These are phyloP conservation scores for Dioscorea zingiberensis DNA, from an alignment of 106 monocot species.

Conservation along the genomic window DNA sequence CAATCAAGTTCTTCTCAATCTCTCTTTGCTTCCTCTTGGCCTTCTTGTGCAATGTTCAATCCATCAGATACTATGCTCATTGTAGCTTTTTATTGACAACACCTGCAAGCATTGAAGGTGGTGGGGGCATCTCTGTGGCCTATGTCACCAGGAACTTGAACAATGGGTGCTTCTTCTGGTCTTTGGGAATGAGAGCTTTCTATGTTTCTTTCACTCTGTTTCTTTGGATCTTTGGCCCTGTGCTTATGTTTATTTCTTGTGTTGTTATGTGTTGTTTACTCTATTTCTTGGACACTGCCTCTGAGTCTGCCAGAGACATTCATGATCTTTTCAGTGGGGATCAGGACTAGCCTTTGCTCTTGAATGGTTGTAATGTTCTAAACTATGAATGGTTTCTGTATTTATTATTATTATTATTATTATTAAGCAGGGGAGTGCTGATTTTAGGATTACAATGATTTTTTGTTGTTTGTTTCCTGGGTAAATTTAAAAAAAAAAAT, in stretches of 20 bases:
- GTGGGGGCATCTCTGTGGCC: conserved; percentile 1
- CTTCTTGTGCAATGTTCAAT: conserved; percentile 49
- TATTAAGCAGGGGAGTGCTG: too few species aligned
- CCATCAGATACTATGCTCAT: conserved; percentile 41
- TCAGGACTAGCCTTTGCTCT: too few species aligned
- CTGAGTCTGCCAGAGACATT: conserved; percentile 5
- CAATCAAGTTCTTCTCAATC: conserved; percentile 44
- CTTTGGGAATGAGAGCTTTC: conserved; percentile 38
- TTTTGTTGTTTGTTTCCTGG: too few species aligned
- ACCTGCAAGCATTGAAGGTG: background rate
- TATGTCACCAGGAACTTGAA: conserved; percentile 30
- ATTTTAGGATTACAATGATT: too few species aligned
- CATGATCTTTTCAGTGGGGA: background rate
- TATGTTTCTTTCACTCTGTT: conserved; percentile 39
- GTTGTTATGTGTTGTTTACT: conserved; percentile 20
- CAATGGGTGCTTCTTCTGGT: conserved; percentile 39
- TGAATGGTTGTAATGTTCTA: too few species aligned
- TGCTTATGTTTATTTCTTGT: conserved; percentile 32
- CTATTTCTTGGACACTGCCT: conserved; percentile 38
- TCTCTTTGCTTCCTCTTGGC: conserved; percentile 42
- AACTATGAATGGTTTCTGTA: too few species aligned
- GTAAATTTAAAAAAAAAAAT: too few species aligned
- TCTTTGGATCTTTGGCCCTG: conserved; percentile 44
- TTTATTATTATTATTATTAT: too few species aligned
- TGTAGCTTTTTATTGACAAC: conserved; percentile 30